Evolutionary conservation across 106 monocot genomes (phyloP), one percentile per base, ranked within the genome.

Genomic region (Dendrobium catenatum): DNA sequence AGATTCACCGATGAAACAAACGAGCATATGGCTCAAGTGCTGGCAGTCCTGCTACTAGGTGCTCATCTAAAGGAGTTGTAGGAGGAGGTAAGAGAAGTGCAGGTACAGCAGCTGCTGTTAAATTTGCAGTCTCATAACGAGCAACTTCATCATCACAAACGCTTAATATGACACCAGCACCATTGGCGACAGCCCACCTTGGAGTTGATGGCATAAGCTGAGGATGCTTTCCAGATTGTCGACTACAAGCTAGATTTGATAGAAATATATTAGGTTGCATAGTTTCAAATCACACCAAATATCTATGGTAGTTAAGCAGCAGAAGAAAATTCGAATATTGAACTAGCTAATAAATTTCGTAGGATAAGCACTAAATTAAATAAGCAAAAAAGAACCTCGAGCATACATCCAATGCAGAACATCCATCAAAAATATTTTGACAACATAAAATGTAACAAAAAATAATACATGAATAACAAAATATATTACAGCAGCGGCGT

Each of bases 141-240:
- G 90, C 88, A 66, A 99, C 95, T 84, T 99, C 98, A 47, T 95
- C 98, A 87, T 99, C 98, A 87, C 98, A 99, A 51, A 98, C 95
- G 81, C 98, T 98, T 75, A 98, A 83, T 83, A 98, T 98, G 42
- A 98, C 98, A 78, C 98, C 98, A 70, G 98, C 98, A 59, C 98
- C 98, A 91, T 95, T 98, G 19, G 98, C 98, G 43, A 98, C 98
- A 80, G 98, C 98, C 98, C 98, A 98, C 84, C 98, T 89, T 26
- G 98, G 98, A 68, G 98, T 98, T 31, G 98, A 98, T 47, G 90
- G 95, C 92, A 98, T 98, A 73, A 98, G 88, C 68, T 98, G 98
- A 77, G 94, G 97, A 84, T 93, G 98, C 79, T 98, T 98, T 46
- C 98, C 98, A 75, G 98, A 92, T 75, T 91, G 85, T 79, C 93